Evolutionary conservation across 441 rosid genomes (phyloP), one percentile per base, ranked within the genome.

Genomic region (Brassica balearica): DNA sequence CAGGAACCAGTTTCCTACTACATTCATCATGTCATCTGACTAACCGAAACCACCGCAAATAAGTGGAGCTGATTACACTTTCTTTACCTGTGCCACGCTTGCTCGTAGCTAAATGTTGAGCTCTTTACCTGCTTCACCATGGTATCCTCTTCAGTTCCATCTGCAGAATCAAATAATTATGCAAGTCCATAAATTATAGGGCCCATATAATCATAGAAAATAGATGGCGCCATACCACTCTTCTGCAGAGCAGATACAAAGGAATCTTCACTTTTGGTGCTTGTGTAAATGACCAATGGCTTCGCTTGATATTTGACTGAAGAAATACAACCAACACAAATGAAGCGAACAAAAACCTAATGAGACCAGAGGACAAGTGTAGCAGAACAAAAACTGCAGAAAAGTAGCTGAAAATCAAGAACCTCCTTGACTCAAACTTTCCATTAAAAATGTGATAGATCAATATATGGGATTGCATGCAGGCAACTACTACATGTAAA

Each of bases 1-100:
- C 46, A 0, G 7, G n/a, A 73, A 68, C 4, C 25, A 46, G 14
- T 51, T 66, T 67, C 71, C 36, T 51, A 6, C 59, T 34, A 60
- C 65, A 10, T 61, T 59, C 64, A 46, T 41, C 68, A 32, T 32
- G 64, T 20, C 38, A 60, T 34, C 27, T 60, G 29, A 17, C 48
- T 60, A 73, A 46, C 20, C 58, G 60, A 53, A 67, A 59, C 43
- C 59, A 32, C 17, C 75, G 59, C 6, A 79, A 6, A 22, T 46
- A 62, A 17, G 59, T n/a, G 68, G 6, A 59, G 56, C 32, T 0
- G 65, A 70, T 56, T 59, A 65, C 10, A 61, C 66, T 51, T 29
- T 74, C 11, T 56, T 64, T 85, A 95, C 98, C 98, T 92, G 83
- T 96, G 98, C 98, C 99, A 96, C 29, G 99, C 98, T 86, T 96